Conservation (phyloP, 1,139 yeast genomes). For the Geotrichum restrictum region DNA sequence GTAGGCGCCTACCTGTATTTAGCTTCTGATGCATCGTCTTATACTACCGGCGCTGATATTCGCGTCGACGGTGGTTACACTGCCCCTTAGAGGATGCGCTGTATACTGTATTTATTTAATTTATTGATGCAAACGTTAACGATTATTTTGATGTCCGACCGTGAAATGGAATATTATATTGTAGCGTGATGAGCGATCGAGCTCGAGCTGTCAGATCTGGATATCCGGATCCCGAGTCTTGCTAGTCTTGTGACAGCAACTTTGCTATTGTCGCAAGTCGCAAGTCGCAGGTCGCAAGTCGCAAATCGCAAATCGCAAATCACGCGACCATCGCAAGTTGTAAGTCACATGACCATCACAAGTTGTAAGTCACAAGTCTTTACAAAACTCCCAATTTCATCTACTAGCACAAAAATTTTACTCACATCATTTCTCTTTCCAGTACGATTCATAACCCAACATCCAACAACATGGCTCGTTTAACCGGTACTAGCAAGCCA, state of each 20-base stretch:
- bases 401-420: neutral
- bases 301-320: neutral
- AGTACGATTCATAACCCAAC: too few relatives aligned
- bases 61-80: conserved; percentile 82
- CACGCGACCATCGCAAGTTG: too few relatives aligned
- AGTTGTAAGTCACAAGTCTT: neutral
- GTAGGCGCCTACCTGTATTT: conserved; percentile 83
- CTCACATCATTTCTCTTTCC: too few relatives aligned
- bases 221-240: neutral
- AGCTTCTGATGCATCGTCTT: conserved; percentile 83
- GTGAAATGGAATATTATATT: neutral
- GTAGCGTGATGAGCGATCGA: neutral
- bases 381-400: neutral
- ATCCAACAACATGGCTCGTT: conserved; percentile 1
- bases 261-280: too few relatives aligned
- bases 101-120: neutral
- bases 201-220: neutral
- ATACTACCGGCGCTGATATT: conserved; percentile 78
- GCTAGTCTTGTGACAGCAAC: too few relatives aligned
- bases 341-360: neutral
- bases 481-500: neutral
- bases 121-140: neutral
- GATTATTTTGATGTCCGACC: neutral
- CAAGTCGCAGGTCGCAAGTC: neutral
- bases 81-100: conserved; percentile 28